Percentiles rank a stretch among this genome's conserved stretches.
These are phyloP conservation scores for Melastoma candidum DNA, from an alignment of 441 rosid species.

Conservation along the genomic window DNA sequence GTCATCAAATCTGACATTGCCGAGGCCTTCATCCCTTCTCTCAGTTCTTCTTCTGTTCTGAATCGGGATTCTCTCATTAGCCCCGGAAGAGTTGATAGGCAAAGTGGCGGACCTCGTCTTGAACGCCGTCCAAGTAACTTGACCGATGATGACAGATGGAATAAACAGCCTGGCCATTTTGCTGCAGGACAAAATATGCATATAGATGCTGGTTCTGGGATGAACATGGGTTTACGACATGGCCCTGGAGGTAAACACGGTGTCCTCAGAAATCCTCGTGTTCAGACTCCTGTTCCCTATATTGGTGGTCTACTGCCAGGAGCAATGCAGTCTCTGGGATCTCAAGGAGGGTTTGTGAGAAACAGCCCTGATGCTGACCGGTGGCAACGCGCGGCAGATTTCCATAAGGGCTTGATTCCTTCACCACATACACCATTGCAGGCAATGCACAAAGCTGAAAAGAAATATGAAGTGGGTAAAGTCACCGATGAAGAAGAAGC, in stretches of 20 bases:
- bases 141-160: conserved; percentile 69
- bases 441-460: conserved; percentile 92
- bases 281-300: conserved; percentile 37
- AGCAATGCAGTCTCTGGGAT: conserved; percentile 58
- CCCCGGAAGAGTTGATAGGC: conserved; percentile 71
- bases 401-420: conserved; percentile 73
- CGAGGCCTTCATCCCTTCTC: conserved; percentile 27
- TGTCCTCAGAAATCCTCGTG: conserved; percentile 60
- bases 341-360: conserved; percentile 60
- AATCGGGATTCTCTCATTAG: conserved; percentile 49
- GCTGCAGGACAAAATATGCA: conserved; percentile 45
- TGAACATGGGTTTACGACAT: conserved; percentile 46
- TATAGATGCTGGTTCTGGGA: conserved; percentile 39
- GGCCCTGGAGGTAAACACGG: conserved; percentile 72
- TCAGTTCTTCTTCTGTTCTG: conserved; percentile 29
- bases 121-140: conserved; percentile 61
- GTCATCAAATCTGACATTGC: conserved; percentile 40
- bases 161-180: conserved; percentile 37
- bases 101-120: conserved; percentile 44
- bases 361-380: conserved; percentile 59
- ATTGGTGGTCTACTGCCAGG: conserved; percentile 58
- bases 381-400: conserved; percentile 75
- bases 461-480: conserved; percentile 79
- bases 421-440: conserved; percentile 76
- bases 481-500: conserved; percentile 68